These are phyloP conservation scores for Dictyostelium brefeldianum DNA, from an alignment of 78 protist species.

Conservation along the genomic window DNA sequence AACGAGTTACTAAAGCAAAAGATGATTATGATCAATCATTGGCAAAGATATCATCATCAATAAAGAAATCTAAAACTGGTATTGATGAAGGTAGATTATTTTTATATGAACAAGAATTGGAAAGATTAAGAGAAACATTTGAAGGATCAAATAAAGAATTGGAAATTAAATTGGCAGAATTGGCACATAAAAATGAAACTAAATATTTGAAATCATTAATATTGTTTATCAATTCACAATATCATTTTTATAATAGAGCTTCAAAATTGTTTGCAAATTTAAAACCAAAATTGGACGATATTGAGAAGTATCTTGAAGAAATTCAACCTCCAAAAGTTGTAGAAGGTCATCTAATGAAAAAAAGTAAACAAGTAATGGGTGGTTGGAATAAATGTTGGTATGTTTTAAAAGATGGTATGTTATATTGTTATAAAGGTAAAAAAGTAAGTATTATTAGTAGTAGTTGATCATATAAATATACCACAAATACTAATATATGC, in stretches of 20 bases:
- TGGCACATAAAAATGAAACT: constrained; percentile 69
- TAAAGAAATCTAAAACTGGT: constrained; percentile 57
- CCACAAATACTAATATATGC: too few species aligned
- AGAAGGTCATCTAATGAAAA: constrained; percentile 80
- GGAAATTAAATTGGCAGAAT: constrained; percentile 51
- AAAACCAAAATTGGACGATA: constrained; percentile 56
- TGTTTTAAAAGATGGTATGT: constrained; percentile 83
- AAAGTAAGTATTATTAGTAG: constrained; percentile 62
- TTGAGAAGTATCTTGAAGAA: constrained; percentile 62
- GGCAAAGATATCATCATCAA: constrained; percentile 59
- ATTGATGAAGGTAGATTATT: constrained; percentile 55
- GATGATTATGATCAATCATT: constrained; percentile 66
- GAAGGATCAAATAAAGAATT: constrained; percentile 63
- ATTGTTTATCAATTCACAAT: constrained; percentile 63
- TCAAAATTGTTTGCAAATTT: constrained; percentile 44
- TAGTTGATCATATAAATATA: too few species aligned
- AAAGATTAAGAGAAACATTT: constrained; percentile 46
- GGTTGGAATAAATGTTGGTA: constrained; percentile 86
- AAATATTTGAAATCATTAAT: constrained; percentile 59
- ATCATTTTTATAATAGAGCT: constrained; percentile 58
- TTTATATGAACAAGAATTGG: constrained; percentile 66
- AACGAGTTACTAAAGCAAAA: constrained; percentile 53
- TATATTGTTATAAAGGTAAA: constrained; percentile 70
- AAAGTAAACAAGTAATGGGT: constrained; percentile 78
- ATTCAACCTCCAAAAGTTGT: constrained; percentile 81